Conservation (phyloP, 164 flowering plant genomes). For the Santalum album region DNA sequence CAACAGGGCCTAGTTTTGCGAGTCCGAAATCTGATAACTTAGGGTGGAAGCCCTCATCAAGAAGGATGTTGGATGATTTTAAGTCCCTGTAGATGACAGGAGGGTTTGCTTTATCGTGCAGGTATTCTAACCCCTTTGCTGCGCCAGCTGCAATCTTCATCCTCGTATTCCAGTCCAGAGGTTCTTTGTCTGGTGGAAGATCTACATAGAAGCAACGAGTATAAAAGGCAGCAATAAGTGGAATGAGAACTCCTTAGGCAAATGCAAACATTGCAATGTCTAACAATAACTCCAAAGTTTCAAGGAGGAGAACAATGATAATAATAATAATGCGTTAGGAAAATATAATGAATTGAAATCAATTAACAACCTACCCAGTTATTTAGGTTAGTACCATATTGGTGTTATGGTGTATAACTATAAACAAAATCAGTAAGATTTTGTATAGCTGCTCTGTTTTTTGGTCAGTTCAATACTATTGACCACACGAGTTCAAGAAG, state of each 20-base stretch:
- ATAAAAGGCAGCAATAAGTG: not conserved
- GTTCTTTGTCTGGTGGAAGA: constrained; percentile 56
- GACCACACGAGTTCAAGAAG: no score
- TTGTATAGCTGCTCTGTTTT: no score
- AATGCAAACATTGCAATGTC: no score
- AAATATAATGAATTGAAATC: no score
- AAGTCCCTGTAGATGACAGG: constrained; percentile 86
- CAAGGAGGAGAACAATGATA: no score
- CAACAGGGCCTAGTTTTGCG: constrained; percentile 92
- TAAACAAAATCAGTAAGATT: no score
- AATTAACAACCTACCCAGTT: no score
- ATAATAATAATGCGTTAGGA: no score
- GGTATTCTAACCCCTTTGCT: constrained; percentile 82
- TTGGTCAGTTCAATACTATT: no score
- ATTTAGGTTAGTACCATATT: no score
- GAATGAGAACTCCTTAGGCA: no score
- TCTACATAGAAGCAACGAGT: constrained; percentile 27
- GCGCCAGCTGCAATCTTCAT: constrained; percentile 97
- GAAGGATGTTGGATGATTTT: constrained; percentile 86
- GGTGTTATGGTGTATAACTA: no score
- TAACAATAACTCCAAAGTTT: not conserved
- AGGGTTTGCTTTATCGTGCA: constrained; percentile 87
- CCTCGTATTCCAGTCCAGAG: constrained; percentile 82
- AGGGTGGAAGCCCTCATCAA: constrained; percentile 73
- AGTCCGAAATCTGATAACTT: constrained; percentile 95